Evolutionary conservation across 331 rosid species (phyloP).

Genomic region (Acacia concinna): DNA sequence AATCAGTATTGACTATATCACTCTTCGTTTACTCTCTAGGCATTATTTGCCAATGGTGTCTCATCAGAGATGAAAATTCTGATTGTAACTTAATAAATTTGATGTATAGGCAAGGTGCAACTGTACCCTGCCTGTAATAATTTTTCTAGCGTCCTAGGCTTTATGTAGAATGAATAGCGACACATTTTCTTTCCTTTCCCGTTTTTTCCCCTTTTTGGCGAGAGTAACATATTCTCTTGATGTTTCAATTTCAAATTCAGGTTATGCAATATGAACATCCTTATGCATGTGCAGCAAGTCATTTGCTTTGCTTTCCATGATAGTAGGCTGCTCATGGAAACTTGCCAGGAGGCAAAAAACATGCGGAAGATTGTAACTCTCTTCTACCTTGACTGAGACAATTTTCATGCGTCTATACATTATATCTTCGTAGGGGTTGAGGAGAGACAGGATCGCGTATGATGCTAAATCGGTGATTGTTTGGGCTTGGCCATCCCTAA

Average conservation of each 20-base stretch:
- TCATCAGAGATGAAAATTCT: not conserved
- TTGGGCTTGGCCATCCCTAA: slow-evolving; percentile 1
- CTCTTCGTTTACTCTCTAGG: not conserved
- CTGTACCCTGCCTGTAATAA: not conserved
- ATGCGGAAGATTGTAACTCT: slow-evolving; percentile 94
- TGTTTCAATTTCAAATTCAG: slow-evolving; percentile 59
- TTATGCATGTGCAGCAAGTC: slow-evolving; percentile 93
- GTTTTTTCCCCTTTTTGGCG: not conserved
- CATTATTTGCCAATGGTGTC: not conserved
- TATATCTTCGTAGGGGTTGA: slow-evolving; percentile 28
- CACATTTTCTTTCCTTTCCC: not conserved
- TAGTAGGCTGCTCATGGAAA: slow-evolving; percentile 96
- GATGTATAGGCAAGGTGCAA: slow-evolving; percentile 14
- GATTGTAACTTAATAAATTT: slow-evolving; percentile 7
- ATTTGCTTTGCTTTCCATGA: slow-evolving; percentile 99
- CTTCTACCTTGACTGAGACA: slow-evolving; percentile 79
- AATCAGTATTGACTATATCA: not conserved
- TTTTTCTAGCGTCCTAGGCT: not conserved
- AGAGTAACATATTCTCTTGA: not conserved
- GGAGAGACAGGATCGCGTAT: slow-evolving; percentile 41
- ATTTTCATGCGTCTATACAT: slow-evolving; percentile 39
- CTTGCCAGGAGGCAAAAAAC: slow-evolving; percentile 97
- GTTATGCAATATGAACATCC: slow-evolving; percentile 97
- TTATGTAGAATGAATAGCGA: not conserved
- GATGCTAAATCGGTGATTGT: slow-evolving; percentile 29